Evolutionary conservation across 1,284 basidiomycete species (phyloP), one percentile per base, ranked within the genome.

Genomic region (Sanghuangporus sanghuang): DNA sequence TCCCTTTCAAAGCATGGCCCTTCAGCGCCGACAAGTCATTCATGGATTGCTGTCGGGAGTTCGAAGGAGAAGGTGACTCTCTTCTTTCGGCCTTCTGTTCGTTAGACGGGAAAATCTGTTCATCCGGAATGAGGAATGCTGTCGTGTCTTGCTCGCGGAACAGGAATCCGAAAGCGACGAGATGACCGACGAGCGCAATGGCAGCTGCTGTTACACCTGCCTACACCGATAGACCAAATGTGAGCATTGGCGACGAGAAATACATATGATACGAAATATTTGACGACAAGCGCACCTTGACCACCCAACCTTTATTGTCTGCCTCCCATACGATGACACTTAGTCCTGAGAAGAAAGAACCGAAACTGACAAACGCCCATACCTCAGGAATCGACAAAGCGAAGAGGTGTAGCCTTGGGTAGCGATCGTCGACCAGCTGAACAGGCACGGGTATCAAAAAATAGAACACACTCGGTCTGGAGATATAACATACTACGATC

Each of bases 111-210:
- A 57, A 57, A 32, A 57, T 55, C 3, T 39, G 44, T 8, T 59
- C 44, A 11, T 58, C 48, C 2, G 53, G 61, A 11, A 58, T 52
- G 35, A 58, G 46, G 49, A 27, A 63, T 21, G 49, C 21, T 14
- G 62, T 44, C 21, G 62, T 63, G n/a, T 63, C 62, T 42, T 63
- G 62, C 38, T 63, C 62, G 46, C 62, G 62, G 38, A 58, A 63
- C 4, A 59, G 57, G 27, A 63, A 58, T 32, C 52, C 62, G n/a
- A 63, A 63, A 21, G 62, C 62, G 21, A 38, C 62, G 36, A 63
- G 62, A 38, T 63, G 62, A 12, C 14, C 48, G 42, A 63, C 18
- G 27, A 63, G 36, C 5, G 62, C 62, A n/a, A 59, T 48, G 6
- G 57, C 56, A 36, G 62, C 44, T 5, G 36, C 35, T 6, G 52